Evolutionary conservation across 2,329 filamentous ascomycete species (phyloP).

Genomic region (Sporothrix protearum): DNA sequence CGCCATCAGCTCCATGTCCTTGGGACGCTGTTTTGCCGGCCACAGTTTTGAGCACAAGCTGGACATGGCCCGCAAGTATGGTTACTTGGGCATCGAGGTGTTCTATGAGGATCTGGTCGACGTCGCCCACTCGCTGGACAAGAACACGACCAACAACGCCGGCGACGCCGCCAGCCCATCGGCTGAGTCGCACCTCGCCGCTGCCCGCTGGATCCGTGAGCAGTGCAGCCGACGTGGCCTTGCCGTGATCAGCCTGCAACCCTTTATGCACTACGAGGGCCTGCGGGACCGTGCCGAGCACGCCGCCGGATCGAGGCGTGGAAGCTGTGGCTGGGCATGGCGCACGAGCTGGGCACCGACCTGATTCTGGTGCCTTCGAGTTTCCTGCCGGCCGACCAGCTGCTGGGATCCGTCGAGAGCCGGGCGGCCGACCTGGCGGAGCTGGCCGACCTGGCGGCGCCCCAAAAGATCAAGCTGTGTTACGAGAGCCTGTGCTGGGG

Average conservation of each 20-base stretch:
- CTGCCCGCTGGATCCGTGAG: conserved; percentile 44
- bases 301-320: conserved; percentile 52
- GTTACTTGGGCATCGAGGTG: conserved; percentile 56
- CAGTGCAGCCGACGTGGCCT: conserved; percentile 47
- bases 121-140: conserved; percentile 39
- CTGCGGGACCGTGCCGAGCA: conserved; percentile 52
- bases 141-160: neutral
- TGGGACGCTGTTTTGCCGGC: conserved; percentile 26
- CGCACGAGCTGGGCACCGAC: conserved; percentile 53
- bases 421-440: conserved; percentile 53
- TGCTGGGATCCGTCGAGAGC: conserved; percentile 40
- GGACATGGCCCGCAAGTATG: conserved; percentile 29
- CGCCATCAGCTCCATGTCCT: conserved; percentile 27
- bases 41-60: conserved; percentile 24
- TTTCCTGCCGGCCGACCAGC: conserved; percentile 44
- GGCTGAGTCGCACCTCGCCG: conserved; percentile 35
- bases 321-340: conserved; percentile 56
- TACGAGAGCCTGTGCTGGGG: conserved; percentile 62
- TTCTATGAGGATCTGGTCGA: conserved; percentile 62
- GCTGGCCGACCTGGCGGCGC: conserved; percentile 54
- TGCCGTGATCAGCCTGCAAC: conserved; percentile 54
- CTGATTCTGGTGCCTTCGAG: conserved; percentile 59
- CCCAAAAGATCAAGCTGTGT: conserved; percentile 50
- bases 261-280: conserved; percentile 63
- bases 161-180: neutral